These are phyloP conservation scores for Globisporangium paroecandrum DNA, from an alignment of 352 stramenopile species.

Conservation along the genomic window DNA sequence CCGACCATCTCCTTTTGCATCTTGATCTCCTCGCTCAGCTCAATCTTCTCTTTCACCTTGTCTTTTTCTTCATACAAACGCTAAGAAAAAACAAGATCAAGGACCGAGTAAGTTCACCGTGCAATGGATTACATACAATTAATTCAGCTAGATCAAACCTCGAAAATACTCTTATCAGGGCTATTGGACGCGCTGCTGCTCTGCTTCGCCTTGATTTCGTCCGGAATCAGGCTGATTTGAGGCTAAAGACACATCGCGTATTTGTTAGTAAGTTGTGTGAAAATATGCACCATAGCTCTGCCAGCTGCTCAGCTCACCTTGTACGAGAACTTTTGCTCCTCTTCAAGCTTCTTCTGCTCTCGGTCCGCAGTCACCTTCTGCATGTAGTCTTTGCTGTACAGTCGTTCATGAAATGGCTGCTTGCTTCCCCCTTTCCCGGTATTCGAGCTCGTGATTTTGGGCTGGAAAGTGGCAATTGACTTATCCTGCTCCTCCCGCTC, in stretches of 20 bases:
- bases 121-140: constrained; percentile 13
- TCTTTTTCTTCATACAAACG: constrained; percentile 79
- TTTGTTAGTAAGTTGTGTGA: constrained; percentile 2
- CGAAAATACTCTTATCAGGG: constrained; percentile 72
- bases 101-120: constrained; percentile 21
- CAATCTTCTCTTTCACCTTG: constrained; percentile 75
- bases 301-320: constrained; percentile 45
- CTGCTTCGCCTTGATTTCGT: constrained; percentile 59
- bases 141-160: constrained; percentile 36
- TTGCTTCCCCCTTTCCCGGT: constrained; percentile 23
- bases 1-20: constrained; percentile 74
- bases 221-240: constrained; percentile 46
- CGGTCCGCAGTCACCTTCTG: constrained; percentile 58
- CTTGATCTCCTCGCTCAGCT: constrained; percentile 60
- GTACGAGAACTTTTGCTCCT: constrained; percentile 67
- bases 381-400: constrained; percentile 79
- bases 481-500: constrained; percentile 65
- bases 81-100: constrained; percentile 29
- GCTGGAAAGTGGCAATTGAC: constrained; percentile 56
- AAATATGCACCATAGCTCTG: constrained; percentile 11
- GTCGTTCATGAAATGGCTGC: constrained; percentile 67
- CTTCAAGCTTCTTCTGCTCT: constrained; percentile 71
- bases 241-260: constrained; percentile 28
- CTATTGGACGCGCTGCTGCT: constrained; percentile 52
- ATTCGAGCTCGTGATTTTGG: constrained; percentile 36